Conservation (phyloP, 1,139 yeast species). For the Zygosaccharomyces sapae region DNA sequence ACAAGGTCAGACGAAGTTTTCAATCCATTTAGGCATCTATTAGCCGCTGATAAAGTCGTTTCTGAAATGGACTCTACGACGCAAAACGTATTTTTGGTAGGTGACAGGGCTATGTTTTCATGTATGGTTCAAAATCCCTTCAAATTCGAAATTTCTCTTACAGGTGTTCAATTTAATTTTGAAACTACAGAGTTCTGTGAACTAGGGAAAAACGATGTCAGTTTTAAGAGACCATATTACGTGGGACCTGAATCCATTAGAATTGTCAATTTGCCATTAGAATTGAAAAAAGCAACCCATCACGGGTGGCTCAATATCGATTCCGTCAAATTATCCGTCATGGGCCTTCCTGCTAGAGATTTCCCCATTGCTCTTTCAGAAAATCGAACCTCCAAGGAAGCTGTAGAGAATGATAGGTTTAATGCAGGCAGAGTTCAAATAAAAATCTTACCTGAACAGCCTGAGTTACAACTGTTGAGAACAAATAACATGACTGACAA, state of each 20-base stretch:
- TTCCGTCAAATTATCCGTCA: constrained; percentile 46
- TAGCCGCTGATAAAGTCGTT: constrained; percentile 25
- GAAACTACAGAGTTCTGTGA: constrained; percentile 36
- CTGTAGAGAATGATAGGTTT: constrained; percentile 7
- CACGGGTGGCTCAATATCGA: constrained; percentile 35
- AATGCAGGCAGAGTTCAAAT: constrained; percentile 13
- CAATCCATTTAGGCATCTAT: constrained; percentile 31
- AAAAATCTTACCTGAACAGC: constrained; percentile 33
- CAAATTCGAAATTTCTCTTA: constrained; percentile 65
- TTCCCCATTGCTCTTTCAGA: constrained; percentile 19
- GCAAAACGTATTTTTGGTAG: constrained; percentile 43
- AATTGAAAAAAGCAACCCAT: constrained; percentile 44
- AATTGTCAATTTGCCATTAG: constrained; percentile 42
- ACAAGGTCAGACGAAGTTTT: constrained; percentile 26
- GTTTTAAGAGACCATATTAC: constrained; percentile 27
- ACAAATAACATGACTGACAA: constrained; percentile 25
- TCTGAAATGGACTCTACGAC: constrained; percentile 33
- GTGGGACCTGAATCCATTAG: constrained; percentile 43
- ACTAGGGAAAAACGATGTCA: constrained; percentile 19
- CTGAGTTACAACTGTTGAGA: constrained; percentile 27
- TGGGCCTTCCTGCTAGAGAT: constrained; percentile 42
- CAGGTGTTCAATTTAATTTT: constrained; percentile 45
- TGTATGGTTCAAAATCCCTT: constrained; percentile 75
- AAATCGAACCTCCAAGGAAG: constrained; percentile 3
- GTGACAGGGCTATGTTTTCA: constrained; percentile 51